Evolutionary conservation across 2,329 filamentous ascomycete genomes (phyloP), one percentile per base, ranked within the genome.

Genomic region (Arthrobotrys megalospora): DNA sequence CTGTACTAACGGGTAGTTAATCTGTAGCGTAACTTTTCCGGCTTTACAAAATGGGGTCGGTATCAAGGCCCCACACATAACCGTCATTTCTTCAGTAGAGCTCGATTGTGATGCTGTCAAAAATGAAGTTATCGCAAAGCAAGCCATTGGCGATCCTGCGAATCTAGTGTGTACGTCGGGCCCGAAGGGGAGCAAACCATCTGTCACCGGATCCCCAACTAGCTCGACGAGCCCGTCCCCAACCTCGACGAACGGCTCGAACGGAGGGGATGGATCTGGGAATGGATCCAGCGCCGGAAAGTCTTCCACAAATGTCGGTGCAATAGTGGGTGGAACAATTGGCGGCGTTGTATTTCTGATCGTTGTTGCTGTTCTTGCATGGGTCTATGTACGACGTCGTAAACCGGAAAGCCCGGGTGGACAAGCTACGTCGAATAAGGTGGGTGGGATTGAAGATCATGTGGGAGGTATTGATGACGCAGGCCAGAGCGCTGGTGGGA

Each of bases 241-340:
- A 11, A 38, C 62, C 1, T 19, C 55, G 38, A 16, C 55, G 14
- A 16, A 21, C 3, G 11, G 34, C 3, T 32, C 55, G 10, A 47
- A 19, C 34, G 6, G 16, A 28, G 21, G n/a, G 4, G 16, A 14
- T 28, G 58, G 32, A 34, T 28, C 34, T 8, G 21, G n/a, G 4
- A 28, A 14, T 28, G 58, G 32, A 34, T 28, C 34, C 14, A 12
- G 19, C 19, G 36, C 10, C n/a, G 32, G 16, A 16, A 43, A 28
- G 8, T 71, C 67, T n/a, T 16, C 58, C 2, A 81, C 83, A 6
- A 83, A 83, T 66, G 80, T 85, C 8, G 86, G 85, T 4, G 83
- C 86, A n/a, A 87, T 88, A 50, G 86, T 83, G 3, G 87, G 87
- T 7, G 86, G 86, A 28, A 83, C 84, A 1, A 85, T 87, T 8